These are phyloP conservation scores for Phalaenopsis equestris DNA, from an alignment of 106 monocot species.

Conservation along the genomic window DNA sequence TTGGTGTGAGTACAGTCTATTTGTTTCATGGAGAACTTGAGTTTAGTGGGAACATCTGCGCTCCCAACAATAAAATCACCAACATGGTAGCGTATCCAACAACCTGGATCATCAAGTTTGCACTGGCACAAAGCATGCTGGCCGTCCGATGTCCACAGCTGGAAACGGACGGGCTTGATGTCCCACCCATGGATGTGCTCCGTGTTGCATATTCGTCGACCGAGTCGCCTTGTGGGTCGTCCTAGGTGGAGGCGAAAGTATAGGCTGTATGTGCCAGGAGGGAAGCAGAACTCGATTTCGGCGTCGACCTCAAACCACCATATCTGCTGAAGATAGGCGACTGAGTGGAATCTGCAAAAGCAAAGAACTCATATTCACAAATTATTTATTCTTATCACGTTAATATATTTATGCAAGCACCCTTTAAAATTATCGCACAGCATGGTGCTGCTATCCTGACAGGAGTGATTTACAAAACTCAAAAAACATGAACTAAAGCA, in stretches of 20 bases:
- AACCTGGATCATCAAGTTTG: constrained; percentile 24
- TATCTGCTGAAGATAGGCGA: constrained; percentile 43
- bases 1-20: constrained; percentile 62
- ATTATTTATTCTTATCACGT: no score
- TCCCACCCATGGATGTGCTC: constrained; percentile 49
- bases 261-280: constrained; percentile 32
- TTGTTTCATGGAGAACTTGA: constrained; percentile 54
- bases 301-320: constrained; percentile 49
- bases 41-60: constrained; percentile 17
- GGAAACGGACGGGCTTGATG: constrained; percentile 36
- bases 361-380: no score
- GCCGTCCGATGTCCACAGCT: constrained; percentile 40
- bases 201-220: constrained; percentile 21
- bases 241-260: constrained; percentile 43
- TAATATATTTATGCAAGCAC: no score
- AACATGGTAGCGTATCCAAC: constrained; percentile 33
- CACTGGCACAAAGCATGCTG: constrained; percentile 29
- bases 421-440: no score
- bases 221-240: constrained; percentile 20
- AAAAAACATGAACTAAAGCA: neutral
- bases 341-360: constrained; percentile 26
- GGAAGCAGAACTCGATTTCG: constrained; percentile 43
- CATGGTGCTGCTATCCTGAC: neutral
- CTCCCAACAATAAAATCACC: constrained; percentile 36
- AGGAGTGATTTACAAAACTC: neutral